Percentiles rank a stretch among this genome's conserved stretches.
These are phyloP conservation scores for Papilionanthe hybrid DNA, from an alignment of 116 monocot species.

Conservation along the genomic window DNA sequence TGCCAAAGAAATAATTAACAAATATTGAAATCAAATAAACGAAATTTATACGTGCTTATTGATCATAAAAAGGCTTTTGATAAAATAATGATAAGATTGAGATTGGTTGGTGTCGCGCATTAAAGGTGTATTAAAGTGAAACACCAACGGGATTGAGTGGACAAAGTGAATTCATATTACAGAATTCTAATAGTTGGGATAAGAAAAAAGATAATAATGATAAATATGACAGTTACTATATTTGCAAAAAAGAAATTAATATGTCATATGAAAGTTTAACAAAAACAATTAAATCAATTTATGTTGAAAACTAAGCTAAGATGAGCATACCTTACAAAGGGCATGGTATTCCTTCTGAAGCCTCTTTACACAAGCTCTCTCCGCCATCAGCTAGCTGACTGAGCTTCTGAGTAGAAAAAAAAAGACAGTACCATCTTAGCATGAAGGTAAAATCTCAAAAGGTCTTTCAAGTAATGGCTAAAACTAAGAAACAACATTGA, in stretches of 20 bases:
- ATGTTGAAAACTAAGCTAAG: background rate
- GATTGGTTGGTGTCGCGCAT: no score
- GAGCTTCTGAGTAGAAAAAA: background rate
- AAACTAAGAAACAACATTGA: background rate
- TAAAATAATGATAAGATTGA: no score
- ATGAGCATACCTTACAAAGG: constrained; percentile 52
- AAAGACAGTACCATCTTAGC: background rate
- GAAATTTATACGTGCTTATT: no score
- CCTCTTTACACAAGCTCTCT: constrained; percentile 68
- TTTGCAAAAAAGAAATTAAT: background rate
- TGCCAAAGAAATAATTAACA: no score
- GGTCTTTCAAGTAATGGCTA: background rate
- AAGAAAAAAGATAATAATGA: background rate
- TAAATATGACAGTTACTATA: background rate
- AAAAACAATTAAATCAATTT: constrained; percentile 1
- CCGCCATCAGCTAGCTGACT: constrained; percentile 40
- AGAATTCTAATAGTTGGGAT: background rate
- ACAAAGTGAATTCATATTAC: background rate
- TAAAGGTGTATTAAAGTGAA: no score
- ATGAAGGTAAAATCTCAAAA: background rate
- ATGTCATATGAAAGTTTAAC: background rate
- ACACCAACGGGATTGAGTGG: background rate
- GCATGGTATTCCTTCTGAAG: constrained; percentile 78
- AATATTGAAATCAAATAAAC: no score
- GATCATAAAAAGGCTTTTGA: no score